A percentile compares a stretch with the other conserved stretches of the same genome.
Conservation (phyloP, 2,329 filamentous ascomycete species). For the Rhexocercosporidium sp. region DNA sequence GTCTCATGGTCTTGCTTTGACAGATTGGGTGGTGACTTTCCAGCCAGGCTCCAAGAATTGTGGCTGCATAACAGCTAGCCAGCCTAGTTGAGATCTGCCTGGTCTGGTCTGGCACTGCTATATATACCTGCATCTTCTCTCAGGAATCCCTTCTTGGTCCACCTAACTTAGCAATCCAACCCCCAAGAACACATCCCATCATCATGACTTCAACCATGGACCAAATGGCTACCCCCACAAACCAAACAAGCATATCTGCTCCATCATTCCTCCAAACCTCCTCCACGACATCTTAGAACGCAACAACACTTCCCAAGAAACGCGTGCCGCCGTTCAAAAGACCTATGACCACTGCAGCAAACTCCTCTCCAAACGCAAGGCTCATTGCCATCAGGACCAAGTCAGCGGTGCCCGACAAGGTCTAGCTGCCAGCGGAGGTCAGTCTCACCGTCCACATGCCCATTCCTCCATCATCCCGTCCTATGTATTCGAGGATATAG, state of each 20-base stretch:
- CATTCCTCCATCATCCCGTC: constrained; percentile 16
- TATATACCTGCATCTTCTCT: background rate
- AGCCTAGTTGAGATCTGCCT: background rate
- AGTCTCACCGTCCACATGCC: constrained; percentile 10
- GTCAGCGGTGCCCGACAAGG: background rate
- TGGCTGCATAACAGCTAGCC: background rate
- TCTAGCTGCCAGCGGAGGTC: constrained; percentile 11
- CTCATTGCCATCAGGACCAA: background rate
- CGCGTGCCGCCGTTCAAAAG: constrained; percentile 19
- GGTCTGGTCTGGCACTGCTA: background rate
- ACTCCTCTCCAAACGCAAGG: constrained; percentile 9
- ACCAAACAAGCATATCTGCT: constrained; percentile 7
- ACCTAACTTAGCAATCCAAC: background rate
- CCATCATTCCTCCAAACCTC: constrained; percentile 20
- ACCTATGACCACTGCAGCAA: constrained; percentile 18
- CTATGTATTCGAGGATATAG: constrained; percentile 17
- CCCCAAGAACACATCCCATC: background rate
- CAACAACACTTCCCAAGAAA: constrained; percentile 14
- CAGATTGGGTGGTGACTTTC: background rate
- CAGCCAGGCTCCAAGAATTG: constrained; percentile 7
- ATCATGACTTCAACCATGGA: constrained; percentile 6
- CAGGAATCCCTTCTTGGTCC: background rate
- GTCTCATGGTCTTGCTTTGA: background rate
- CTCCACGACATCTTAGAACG: constrained; percentile 17
- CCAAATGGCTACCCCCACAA: background rate